phyloP scores from a whole-genome alignment of 225 moss, liverwort and hornwort genomes.

The Takakia lepidozioides region DNA sequence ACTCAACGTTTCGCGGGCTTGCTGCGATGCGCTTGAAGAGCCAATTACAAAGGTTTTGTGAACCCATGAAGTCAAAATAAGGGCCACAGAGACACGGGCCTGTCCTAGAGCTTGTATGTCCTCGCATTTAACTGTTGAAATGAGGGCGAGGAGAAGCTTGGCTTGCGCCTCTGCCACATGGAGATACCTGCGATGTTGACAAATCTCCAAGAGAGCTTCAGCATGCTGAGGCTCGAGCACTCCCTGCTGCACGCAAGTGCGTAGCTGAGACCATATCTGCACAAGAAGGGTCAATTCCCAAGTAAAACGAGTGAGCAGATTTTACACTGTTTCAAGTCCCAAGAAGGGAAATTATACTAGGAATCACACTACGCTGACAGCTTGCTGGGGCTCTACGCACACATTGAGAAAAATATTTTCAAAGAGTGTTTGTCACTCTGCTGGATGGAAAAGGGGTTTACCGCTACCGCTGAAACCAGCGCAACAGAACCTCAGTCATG shows the following conservation, averaged over 20 bases:
- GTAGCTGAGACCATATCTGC: constrained; percentile 68
- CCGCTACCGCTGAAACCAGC: too few relatives aligned
- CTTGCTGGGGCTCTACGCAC: too few relatives aligned
- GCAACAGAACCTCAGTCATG: too few relatives aligned
- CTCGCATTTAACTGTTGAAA: constrained; percentile 39
- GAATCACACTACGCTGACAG: too few relatives aligned
- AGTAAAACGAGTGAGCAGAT: too few relatives aligned
- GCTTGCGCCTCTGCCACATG: constrained; percentile 85
- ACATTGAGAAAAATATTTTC: too few relatives aligned
- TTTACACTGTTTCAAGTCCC: too few relatives aligned
- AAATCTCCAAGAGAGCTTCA: constrained; percentile 54
- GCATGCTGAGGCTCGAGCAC: constrained; percentile 35
- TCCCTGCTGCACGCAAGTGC: constrained; percentile 51
- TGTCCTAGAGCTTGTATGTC: constrained; percentile 42
- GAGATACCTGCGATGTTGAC: constrained; percentile 52
- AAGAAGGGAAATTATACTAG: too few relatives aligned
- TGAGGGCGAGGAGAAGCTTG: constrained; percentile 60
- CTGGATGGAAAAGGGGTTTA: too few relatives aligned
- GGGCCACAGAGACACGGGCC: constrained; percentile 47
- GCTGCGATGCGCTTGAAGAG: constrained; percentile 27
- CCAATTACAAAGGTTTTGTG: constrained; percentile 47
- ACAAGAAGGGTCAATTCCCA: too few relatives aligned
- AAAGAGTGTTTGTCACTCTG: too few relatives aligned
- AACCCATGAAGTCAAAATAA: constrained; percentile 60
- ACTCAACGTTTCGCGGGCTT: constrained; percentile 36